Percentiles rank a stretch among this genome's conserved stretches.
These are phyloP conservation scores for Capsicum rhomboideum DNA, from an alignment of 257 asterid species.

Conservation along the genomic window DNA sequence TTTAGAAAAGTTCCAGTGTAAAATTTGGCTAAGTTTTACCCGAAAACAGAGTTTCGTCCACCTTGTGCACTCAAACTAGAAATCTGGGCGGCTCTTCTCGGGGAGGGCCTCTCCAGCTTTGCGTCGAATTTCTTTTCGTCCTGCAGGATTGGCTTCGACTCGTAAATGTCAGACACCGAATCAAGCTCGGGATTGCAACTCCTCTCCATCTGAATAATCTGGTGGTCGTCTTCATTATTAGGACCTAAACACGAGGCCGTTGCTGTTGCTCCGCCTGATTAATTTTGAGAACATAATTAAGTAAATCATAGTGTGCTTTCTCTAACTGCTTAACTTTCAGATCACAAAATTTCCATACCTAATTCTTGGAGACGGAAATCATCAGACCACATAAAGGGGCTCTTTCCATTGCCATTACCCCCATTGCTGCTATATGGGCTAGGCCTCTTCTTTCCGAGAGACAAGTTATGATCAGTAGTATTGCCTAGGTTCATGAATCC, in stretches of 20 bases:
- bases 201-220: conserved; percentile 34
- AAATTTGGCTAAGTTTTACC: neutral
- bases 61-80: neutral
- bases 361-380: conserved; percentile 54
- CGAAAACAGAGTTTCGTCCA: conserved; percentile 2
- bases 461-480: conserved; percentile 17
- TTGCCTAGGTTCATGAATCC: conserved; percentile 18
- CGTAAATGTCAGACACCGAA: conserved; percentile 41
- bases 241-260: neutral
- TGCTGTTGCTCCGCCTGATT: neutral
- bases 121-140: neutral
- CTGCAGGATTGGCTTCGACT: conserved; percentile 33
- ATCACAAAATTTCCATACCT: neutral
- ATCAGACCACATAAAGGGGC: conserved; percentile 68
- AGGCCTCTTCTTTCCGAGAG: conserved; percentile 49
- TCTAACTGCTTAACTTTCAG: neutral
- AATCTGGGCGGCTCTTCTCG: neutral
- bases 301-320: neutral
- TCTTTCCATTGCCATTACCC: conserved; percentile 25
- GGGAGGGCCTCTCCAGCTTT: neutral
- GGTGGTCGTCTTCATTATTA: conserved; percentile 21
- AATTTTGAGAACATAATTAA: neutral
- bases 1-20: neutral
- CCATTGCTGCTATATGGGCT: conserved; percentile 23
- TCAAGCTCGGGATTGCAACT: conserved; percentile 24